phyloP scores from a whole-genome alignment of 768 basidiomycete genomes.

The Flagelloscypha sp. region DNA sequence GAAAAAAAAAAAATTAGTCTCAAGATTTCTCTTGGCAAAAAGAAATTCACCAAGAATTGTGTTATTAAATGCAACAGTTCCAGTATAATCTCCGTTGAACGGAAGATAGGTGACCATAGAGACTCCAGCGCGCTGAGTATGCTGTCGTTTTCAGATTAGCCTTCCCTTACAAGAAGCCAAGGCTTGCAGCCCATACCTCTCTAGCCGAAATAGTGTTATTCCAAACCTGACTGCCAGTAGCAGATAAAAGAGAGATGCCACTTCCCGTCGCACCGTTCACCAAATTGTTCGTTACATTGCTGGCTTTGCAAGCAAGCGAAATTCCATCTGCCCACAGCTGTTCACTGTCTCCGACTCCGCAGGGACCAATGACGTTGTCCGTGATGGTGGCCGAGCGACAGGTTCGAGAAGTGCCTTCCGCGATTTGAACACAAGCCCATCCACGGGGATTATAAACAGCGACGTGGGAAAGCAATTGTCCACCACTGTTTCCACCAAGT shows the following conservation, averaged over 20 bases:
- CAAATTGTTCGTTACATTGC: slow-evolving; percentile 58
- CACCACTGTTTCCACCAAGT: slow-evolving; percentile 68
- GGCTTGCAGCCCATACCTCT: slow-evolving; percentile 33
- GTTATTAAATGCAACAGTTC: slow-evolving; percentile 61
- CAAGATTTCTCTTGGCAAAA: no score
- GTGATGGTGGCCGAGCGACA: slow-evolving; percentile 62
- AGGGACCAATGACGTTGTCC: slow-evolving; percentile 80
- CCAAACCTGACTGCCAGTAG: slow-evolving; percentile 63
- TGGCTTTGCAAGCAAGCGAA: slow-evolving; percentile 59
- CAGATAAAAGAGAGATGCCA: slow-evolving; percentile 70
- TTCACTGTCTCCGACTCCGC: slow-evolving; percentile 50
- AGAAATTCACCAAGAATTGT: slow-evolving; percentile 63
- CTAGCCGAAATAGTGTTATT: slow-evolving; percentile 73
- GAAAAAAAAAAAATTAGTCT: no score
- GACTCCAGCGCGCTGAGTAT: slow-evolving; percentile 67
- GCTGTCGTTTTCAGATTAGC: slow-evolving; percentile 24
- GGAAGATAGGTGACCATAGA: slow-evolving; percentile 71
- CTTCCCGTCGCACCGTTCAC: slow-evolving; percentile 71
- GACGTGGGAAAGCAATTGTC: slow-evolving; percentile 73
- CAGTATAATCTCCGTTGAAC: slow-evolving; percentile 56
- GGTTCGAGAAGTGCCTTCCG: slow-evolving; percentile 54
- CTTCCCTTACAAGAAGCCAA: background rate
- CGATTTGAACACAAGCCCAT: slow-evolving; percentile 79
- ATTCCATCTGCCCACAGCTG: slow-evolving; percentile 81
- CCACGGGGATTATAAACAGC: slow-evolving; percentile 67